Evolutionary conservation across 345 rosid species (phyloP).

Genomic region (Microthlaspi erraticum): DNA sequence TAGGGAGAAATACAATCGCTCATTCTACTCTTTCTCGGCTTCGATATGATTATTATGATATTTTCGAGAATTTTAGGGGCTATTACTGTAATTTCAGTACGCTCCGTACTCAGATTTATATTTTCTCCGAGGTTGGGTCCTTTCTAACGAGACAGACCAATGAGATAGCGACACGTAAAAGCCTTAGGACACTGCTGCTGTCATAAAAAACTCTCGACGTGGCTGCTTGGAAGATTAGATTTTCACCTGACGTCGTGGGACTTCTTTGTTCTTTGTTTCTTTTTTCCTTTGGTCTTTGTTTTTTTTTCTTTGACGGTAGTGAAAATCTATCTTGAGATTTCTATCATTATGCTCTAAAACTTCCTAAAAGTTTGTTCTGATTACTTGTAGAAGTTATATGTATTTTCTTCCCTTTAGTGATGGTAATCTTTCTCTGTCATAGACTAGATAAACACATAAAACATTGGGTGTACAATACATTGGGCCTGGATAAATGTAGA

Average conservation of each 20-base stretch:
- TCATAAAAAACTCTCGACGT: conserved; percentile 34
- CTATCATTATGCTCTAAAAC: not conserved
- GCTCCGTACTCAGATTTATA: conserved; percentile 39
- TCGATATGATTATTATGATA: conserved; percentile 37
- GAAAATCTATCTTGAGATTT: not conserved
- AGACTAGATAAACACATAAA: not conserved
- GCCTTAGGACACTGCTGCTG: conserved; percentile 22
- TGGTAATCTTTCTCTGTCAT: not conserved
- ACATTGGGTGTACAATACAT: too few relatives aligned
- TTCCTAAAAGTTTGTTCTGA: not conserved
- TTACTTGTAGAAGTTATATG: not conserved
- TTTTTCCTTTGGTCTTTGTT: not conserved
- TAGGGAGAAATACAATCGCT: conserved; percentile 42
- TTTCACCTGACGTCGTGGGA: conserved; percentile 39
- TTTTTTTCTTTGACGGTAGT: not conserved
- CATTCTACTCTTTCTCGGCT: conserved; percentile 39
- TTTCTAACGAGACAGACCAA: conserved; percentile 37
- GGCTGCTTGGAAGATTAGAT: conserved; percentile 40
- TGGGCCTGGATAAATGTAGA: not conserved
- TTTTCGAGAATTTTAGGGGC: conserved; percentile 31
- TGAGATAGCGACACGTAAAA: conserved; percentile 33
- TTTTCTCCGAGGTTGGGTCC: conserved; percentile 38
- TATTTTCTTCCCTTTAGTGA: not conserved
- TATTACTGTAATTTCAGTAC: conserved; percentile 11
- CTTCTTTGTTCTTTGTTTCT: not conserved